Percentiles rank a stretch among this genome's conserved stretches.
These are phyloP conservation scores for Agroathelia rolfsii DNA, from an alignment of 1,284 basidiomycete species.

Conservation along the genomic window DNA sequence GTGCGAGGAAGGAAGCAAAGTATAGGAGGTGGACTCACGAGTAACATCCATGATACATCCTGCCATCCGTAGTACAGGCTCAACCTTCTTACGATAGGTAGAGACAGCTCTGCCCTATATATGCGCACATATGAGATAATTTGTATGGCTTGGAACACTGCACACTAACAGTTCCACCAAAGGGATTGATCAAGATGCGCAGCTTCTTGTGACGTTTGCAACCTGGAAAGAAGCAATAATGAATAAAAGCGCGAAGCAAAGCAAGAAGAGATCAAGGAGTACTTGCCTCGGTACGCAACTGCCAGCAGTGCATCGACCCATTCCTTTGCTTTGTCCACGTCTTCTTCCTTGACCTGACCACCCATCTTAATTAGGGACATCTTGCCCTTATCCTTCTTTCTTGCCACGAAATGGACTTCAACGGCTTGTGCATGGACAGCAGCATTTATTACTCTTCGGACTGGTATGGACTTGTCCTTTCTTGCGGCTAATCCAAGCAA, in stretches of 20 bases:
- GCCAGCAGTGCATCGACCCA: conserved; percentile 53
- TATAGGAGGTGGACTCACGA: conserved; percentile 32
- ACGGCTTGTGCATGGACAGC: conserved; percentile 22
- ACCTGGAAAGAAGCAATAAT: conserved; percentile 24
- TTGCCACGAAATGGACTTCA: conserved; percentile 38
- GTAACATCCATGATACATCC: conserved; percentile 57
- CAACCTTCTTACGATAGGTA: conserved; percentile 57
- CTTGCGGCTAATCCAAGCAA: no score
- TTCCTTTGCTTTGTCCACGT: conserved; percentile 29
- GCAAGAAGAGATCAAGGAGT: conserved; percentile 4
- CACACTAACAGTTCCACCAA: conserved; percentile 57
- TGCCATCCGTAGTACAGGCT: conserved; percentile 77
- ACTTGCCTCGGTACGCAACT: conserved; percentile 53
- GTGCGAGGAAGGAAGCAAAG: conserved; percentile 8
- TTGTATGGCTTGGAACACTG: conserved; percentile 15
- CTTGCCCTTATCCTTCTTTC: conserved; percentile 26
- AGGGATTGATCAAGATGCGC: conserved; percentile 81
- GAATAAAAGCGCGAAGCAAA: not conserved
- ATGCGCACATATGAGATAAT: not conserved
- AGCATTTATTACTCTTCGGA: conserved; percentile 27
- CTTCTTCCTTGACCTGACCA: conserved; percentile 29
- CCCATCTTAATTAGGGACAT: conserved; percentile 31
- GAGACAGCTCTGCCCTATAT: conserved; percentile 58
- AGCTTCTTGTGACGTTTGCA: conserved; percentile 41
- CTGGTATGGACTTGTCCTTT: no score